Base-by-base conservation (phyloP, 352 stramenopile species). In the Phytophthora agathidicida region DNA sequence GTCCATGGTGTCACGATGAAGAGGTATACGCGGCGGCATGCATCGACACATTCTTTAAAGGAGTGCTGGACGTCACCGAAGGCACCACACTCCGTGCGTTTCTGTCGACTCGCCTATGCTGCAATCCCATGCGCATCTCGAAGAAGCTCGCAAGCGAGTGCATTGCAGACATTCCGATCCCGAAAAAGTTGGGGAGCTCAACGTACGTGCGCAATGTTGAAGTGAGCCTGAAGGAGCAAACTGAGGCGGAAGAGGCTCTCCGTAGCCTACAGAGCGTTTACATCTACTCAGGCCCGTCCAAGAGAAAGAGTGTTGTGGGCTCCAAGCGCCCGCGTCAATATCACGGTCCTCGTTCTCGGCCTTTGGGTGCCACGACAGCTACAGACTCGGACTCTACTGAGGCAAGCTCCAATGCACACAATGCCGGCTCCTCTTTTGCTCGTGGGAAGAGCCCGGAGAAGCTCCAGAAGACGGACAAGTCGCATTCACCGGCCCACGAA, bases 81-180 rank as follows among this genome's bases (percentile, higher is more conserved):
- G 80, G 82, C 47, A 89, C 80, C 35, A 91, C 79, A 19, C 69
- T 91, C 36, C 73, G 82, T 38, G 74, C 75, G 31, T 87, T 87
- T 53, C 56, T 91, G 17, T 77, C 82, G 16, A 68, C 74, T 5
- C 73, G 80, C 4, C 67, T 91, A 46, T 75, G 75, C 38, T 91
- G 82, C 58, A 91, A 89, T 38, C 82, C 82, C 13, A 91, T 89
- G 80, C 74, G 82, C 14, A 78, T 90, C 24, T 90, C 80, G 9
- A 91, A 91, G 61, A 91, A 91, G 56, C 80, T 92, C 10, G 80
- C 82, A 2, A 89, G 73, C 50, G 76, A 85, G 31, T 74, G 59
- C 35, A 89, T 92, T 49, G 80, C 77, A 0, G 74, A 83, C 30
- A 77, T 86, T 41, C 77, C 69, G 37, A 90, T 92, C 45, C 80